Conservation (phyloP, 495 filamentous ascomycete species). For the Corynascus novoguineensis region DNA sequence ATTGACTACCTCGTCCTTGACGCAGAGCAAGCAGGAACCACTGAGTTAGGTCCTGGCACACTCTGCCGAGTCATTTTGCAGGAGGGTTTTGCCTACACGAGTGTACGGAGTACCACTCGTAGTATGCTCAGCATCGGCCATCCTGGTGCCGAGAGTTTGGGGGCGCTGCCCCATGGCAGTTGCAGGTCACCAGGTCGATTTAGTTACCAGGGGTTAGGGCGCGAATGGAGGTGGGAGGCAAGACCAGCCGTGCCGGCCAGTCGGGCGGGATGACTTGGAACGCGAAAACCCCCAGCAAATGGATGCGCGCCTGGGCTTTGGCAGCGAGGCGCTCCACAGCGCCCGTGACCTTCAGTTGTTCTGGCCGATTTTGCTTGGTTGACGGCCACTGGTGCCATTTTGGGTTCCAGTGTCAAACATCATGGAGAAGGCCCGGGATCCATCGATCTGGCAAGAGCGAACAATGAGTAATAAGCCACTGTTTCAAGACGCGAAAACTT, state of each 20-base stretch:
- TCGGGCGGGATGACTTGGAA: constrained; percentile 14
- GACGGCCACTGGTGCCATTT: constrained; percentile 15
- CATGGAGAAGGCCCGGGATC: not conserved
- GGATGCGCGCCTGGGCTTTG: constrained; percentile 11
- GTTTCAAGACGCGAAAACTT: not conserved
- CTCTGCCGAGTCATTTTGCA: no score
- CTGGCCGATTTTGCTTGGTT: constrained; percentile 25
- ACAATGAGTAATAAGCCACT: not conserved
- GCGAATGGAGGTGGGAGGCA: constrained; percentile 9
- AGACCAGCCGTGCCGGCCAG: constrained; percentile 15
- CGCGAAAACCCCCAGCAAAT: no score
- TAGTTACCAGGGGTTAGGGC: not conserved
- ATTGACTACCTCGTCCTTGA: no score
- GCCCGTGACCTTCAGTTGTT: constrained; percentile 28
- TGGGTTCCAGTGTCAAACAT: constrained; percentile 22
- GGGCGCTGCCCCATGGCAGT: constrained; percentile 25
- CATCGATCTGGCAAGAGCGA: constrained; percentile 6
- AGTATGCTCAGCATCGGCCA: constrained; percentile 19
- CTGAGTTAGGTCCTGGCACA: constrained; percentile 9
- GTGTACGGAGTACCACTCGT: no score
- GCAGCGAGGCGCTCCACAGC: constrained; percentile 1
- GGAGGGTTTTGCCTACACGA: no score
- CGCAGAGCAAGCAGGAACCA: constrained; percentile 15
- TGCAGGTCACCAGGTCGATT: constrained; percentile 19
- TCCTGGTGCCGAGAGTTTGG: constrained; percentile 21